A percentile compares a stretch with the other conserved stretches of the same genome.
These are phyloP conservation scores for Chenopodium suecicum DNA, from an alignment of 148 eudicot genomes.

Conservation along the genomic window DNA sequence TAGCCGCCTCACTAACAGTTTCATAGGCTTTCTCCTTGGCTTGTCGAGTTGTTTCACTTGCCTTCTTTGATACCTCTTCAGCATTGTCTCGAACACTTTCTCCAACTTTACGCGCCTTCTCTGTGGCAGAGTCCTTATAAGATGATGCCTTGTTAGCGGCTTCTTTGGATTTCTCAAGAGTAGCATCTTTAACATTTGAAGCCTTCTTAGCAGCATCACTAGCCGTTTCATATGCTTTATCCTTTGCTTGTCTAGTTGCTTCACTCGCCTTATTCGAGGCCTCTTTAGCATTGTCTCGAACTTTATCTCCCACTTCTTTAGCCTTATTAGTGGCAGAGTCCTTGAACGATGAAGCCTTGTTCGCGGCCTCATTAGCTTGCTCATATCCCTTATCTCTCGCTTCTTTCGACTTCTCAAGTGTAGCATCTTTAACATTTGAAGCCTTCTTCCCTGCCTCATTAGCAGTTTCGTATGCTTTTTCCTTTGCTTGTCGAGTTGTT, in stretches of 20 bases:
- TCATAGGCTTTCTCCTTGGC: conserved; percentile 13
- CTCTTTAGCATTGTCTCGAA: neutral
- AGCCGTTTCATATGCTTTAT: neutral
- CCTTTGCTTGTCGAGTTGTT: conserved; percentile 11
- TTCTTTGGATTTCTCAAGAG: neutral
- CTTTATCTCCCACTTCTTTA: neutral
- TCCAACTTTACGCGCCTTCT: neutral
- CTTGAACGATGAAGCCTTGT: neutral
- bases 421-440: neutral
- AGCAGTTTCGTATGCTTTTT: neutral
- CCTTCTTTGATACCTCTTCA: neutral
- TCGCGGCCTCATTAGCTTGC: neutral
- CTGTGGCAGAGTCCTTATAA: neutral
- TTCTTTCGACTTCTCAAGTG: neutral
- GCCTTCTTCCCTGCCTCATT: neutral
- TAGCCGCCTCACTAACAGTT: neutral
- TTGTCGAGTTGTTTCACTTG: neutral
- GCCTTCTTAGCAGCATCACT: neutral
- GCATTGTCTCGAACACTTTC: neutral
- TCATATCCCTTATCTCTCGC: neutral
- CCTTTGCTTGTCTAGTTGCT: conserved; percentile 5
- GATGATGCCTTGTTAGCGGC: conserved; percentile 5
- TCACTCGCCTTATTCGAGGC: neutral
- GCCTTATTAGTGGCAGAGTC: neutral
- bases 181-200: neutral